Evolutionary conservation across 495 filamentous ascomycete genomes (phyloP), one percentile per base, ranked within the genome.

Genomic region (Jackrogersella multiformis): DNA sequence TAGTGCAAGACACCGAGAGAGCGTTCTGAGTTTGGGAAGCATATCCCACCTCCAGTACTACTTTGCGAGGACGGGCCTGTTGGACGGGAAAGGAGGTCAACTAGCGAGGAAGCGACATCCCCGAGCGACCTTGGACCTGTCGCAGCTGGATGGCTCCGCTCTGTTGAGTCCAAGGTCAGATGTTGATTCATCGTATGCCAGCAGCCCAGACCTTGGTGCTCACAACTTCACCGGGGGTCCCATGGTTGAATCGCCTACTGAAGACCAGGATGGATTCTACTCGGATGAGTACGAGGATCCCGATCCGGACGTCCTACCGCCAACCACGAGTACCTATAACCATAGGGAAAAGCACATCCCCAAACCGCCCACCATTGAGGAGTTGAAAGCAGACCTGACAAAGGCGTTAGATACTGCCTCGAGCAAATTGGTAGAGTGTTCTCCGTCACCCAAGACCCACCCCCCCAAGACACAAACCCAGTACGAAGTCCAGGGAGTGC

Each of bases 11-110:
- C 90, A 92, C 42, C 83, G 95, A 61, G 93, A 98, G 65, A 97
- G 93, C 70, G 95, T 99, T 56, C 88, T 97, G 85, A 97, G 91
- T 73, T 79, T 99, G 64, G 95, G 95, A 21, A 97, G 93, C 73
- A 99, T 99, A 70, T 92, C 94, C 45, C 95, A 99, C 79, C 79
- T 99, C 69, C 95, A 99, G 72, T 97, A 99, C 76, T 99, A 98
- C 76, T 99, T 99, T 76, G 94, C 95, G 35, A 85, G 96, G 51
- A 99, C 95, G 2, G 95, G 95, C 2, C 76, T 99, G 52, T 76
- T 99, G 46, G 95, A 99, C 71, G 93, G 94, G 34, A 97, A 97
- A 75, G 94, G 93, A 15, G 95, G 89, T 48, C 91, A 93, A 60
- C 78, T 94, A 54, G 87, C 89, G 6, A 90, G 91, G 69, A 88